Base-by-base conservation (phyloP, 148 eudicot genomes). In the Oxyria digyna region DNA sequence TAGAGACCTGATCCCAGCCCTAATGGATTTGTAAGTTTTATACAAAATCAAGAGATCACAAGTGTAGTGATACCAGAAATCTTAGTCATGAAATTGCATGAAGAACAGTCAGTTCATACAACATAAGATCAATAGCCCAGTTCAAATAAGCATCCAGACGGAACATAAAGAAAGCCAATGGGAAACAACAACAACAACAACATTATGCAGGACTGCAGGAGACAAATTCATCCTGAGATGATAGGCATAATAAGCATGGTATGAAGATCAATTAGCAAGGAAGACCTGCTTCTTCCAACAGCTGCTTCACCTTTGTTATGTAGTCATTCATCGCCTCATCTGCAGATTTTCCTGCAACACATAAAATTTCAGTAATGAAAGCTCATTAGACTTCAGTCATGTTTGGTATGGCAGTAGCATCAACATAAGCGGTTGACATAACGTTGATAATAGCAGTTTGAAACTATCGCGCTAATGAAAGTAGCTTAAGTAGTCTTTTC, bases 231-330 rank as follows among this genome's bases (percentile, higher is more conserved):
- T 27, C 63, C 26, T 45, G 50, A 45, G n/a, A 46, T 46, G 3
- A 35, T 35, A 35, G 6, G n/a, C n/a, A n/a, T n/a, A 46, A 1
- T 46, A 46, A 52, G 32, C 15, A 52, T 52, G 29, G 1, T 21
- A 21, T 52, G 62, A 59, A 4, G 65, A 20, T 59, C 33, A 59
- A 13, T 59, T 12, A 85, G 72, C 83, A 72, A n/a, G 82, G 41
- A 32, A 77, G 71, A 72, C 86, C 82, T 31, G 84, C 89, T 75
- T 81, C 93, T 81, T 95, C 99, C 54, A 81, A 75, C 82, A 95
- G 71, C 77, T 91, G 96, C 75, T 95, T 95, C 80, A 81, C 99
- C 89, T 95, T 95, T 50, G 99, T 95, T 82, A 95, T 83, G 72
- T 95, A 95, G 50, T 91, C 93, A 42, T 65, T 77, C 99, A 85